Base-by-base conservation (phyloP, 352 stramenopile species). In the Achlya hypogyna region DNA sequence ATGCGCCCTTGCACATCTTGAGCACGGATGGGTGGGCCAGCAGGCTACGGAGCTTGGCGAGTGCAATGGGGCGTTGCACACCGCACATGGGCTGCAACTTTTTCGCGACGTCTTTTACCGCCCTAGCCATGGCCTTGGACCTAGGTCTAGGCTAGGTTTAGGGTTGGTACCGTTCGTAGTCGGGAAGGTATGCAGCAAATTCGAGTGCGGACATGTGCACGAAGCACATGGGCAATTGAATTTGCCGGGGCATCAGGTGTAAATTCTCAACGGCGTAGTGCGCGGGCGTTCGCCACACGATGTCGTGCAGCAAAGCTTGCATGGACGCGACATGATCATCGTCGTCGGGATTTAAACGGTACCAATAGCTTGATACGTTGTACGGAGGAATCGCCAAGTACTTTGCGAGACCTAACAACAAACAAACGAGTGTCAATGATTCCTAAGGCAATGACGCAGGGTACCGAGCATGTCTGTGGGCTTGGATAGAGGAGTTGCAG, bases 1-100 rank as follows among this genome's bases (percentile, higher is more conserved):
- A 67, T 20, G 60, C 60, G n/a, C 60, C 60, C 31, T 67, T 67
- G 29, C 60, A 67, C 8, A 67, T 22, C 20, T 34, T 58, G 28
- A 67, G 23, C 20, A 58, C 34, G 10, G 60, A 49, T 16, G 45
- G 47, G 51, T 67, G 60, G 18, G 51, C 5, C 9, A 67, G 27
- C 5, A 67, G 2, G 22, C 51, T 42, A 5, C 43, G 40, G 8
- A 67, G 51, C n/a, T 43, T 45, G 12, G 12, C 14, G 2, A 67
- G 18, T 16, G 60, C 8, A 10, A 67, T 29, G 20, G 6, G 31
- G 5, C 8, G 1, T 9, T 42, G n/a, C 14, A 59, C 31, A 23
- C 27, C 60, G 43, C 28, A 10, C 22, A 67, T 45, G 16, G 27
- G 34, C 22, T 22, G 27, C 9, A 67, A 34, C 4, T 34, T 29